These are phyloP conservation scores for Cyathus striatus DNA, from an alignment of 768 basidiomycete species.

Conservation along the genomic window DNA sequence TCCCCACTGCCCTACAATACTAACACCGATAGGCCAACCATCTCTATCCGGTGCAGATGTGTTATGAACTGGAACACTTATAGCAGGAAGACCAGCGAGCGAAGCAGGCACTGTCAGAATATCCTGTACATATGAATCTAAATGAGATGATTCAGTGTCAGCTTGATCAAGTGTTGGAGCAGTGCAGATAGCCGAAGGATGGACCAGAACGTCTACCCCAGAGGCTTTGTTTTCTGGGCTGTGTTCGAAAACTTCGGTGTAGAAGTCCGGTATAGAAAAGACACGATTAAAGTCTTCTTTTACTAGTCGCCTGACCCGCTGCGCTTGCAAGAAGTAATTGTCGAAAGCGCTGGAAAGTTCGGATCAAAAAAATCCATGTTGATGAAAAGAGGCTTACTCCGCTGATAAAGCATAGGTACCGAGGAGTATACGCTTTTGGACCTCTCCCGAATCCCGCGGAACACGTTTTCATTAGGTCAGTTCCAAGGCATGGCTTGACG, in stretches of 20 bases:
- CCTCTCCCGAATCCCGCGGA: conserved; percentile 81
- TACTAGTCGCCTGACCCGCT: conserved; percentile 69
- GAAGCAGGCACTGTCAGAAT: conserved; percentile 90
- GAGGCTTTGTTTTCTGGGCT: conserved; percentile 1
- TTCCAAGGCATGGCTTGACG: conserved; percentile 32
- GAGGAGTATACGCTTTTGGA: conserved; percentile 79
- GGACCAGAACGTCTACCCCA: conserved; percentile 74
- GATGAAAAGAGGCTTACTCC: conserved; percentile 43
- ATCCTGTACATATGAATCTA: conserved; percentile 82
- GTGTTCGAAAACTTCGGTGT: conserved; percentile 21
- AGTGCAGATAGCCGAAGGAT: conserved; percentile 83
- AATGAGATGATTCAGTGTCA: conserved; percentile 8
- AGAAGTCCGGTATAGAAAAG: conserved; percentile 56
- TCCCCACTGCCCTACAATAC: conserved; percentile 89
- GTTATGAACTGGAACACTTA: conserved; percentile 80
- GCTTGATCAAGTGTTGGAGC: conserved; percentile 54
- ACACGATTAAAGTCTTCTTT: conserved; percentile 68
- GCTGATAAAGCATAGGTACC: conserved; percentile 91
- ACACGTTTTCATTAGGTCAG: conserved; percentile 49
- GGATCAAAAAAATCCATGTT: not conserved
- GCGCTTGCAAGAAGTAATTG: conserved; percentile 94
- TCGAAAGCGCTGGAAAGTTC: conserved; percentile 76
- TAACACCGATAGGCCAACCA: conserved; percentile 82
- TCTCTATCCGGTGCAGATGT: conserved; percentile 43
- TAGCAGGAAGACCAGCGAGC: conserved; percentile 80